These are phyloP conservation scores for Leptographium radiaticola DNA, from an alignment of 2,329 filamentous ascomycete genomes.

Conservation along the genomic window DNA sequence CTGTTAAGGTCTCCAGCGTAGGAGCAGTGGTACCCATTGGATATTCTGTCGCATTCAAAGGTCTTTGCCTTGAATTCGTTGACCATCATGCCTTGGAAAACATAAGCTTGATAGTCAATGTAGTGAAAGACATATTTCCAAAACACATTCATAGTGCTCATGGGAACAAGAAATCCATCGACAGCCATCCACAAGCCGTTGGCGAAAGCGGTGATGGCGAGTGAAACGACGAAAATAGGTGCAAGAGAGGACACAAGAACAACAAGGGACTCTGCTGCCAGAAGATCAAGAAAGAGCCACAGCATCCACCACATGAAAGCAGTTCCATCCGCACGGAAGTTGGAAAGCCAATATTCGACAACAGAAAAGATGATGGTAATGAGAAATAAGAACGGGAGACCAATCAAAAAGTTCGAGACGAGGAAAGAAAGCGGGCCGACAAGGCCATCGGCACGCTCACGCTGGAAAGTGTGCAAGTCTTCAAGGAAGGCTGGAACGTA, in stretches of 20 bases:
- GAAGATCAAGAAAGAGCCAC: constrained; percentile 74
- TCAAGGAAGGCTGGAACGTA: constrained; percentile 79
- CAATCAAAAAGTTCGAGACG: constrained; percentile 69
- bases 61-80: constrained; percentile 61
- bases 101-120: constrained; percentile 76
- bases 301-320: constrained; percentile 69
- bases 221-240: constrained; percentile 66
- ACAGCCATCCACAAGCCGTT: constrained; percentile 88
- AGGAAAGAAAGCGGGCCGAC: constrained; percentile 64
- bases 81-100: constrained; percentile 88
- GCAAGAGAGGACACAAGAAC: constrained; percentile 62
- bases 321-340: constrained; percentile 51
- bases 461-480: constrained; percentile 57
- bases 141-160: constrained; percentile 62
- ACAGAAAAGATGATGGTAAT: constrained; percentile 65
- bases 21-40: constrained; percentile 50
- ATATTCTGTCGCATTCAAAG: constrained; percentile 39
- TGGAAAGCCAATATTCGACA: constrained; percentile 67
- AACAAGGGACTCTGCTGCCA: constrained; percentile 72
- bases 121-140: constrained; percentile 83
- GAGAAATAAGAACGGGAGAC: constrained; percentile 67
- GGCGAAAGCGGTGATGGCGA: constrained; percentile 70
- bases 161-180: constrained; percentile 67
- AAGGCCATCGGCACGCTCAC: constrained; percentile 71
- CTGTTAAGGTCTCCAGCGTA: constrained; percentile 48